phyloP scores from a whole-genome alignment of 2,329 filamentous ascomycete genomes.

The Alternaria conjuncta region DNA sequence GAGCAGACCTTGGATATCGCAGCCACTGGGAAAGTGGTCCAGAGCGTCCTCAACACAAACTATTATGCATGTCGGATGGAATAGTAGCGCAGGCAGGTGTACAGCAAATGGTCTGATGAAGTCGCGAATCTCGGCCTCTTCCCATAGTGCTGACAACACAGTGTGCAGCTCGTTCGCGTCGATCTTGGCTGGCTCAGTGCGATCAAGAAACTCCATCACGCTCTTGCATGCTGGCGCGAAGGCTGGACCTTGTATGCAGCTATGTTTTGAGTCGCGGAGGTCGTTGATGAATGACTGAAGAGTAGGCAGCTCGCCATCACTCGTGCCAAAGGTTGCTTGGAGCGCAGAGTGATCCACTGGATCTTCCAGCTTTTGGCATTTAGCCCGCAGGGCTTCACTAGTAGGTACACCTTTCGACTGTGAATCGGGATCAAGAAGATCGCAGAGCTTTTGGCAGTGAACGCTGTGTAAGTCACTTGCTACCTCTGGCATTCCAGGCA shows the following conservation, averaged over 20 bases:
- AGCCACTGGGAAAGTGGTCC: not conserved
- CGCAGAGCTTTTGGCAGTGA: slow-evolving; percentile 37
- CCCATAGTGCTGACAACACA: slow-evolving; percentile 51
- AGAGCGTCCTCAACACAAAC: slow-evolving; percentile 9
- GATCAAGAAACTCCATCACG: slow-evolving; percentile 31
- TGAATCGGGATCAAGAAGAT: slow-evolving; percentile 11
- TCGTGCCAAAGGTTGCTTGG: not conserved
- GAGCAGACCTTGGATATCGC: slow-evolving; percentile 17
- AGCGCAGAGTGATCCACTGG: not conserved
- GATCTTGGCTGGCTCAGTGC: slow-evolving; percentile 1
- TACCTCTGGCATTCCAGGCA: slow-evolving; percentile 52
- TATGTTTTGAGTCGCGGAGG: slow-evolving; percentile 36
- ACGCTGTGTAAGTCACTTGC: slow-evolving; percentile 48
- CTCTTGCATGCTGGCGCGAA: slow-evolving; percentile 37
- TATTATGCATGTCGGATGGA: slow-evolving; percentile 43
- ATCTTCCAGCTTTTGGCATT: slow-evolving; percentile 12
- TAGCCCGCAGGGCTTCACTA: slow-evolving; percentile 21
- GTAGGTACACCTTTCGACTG: slow-evolving; percentile 18
- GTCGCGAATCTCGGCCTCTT: slow-evolving; percentile 56
- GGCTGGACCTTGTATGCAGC: slow-evolving; percentile 36
- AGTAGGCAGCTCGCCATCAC: not conserved
- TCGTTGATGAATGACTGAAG: slow-evolving; percentile 32
- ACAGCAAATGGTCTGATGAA: slow-evolving; percentile 51
- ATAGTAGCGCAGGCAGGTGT: slow-evolving; percentile 46
- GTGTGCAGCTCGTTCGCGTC: slow-evolving; percentile 24